Conservation (phyloP, 1,284 basidiomycete species). For the Fomitopsis betulina region DNA sequence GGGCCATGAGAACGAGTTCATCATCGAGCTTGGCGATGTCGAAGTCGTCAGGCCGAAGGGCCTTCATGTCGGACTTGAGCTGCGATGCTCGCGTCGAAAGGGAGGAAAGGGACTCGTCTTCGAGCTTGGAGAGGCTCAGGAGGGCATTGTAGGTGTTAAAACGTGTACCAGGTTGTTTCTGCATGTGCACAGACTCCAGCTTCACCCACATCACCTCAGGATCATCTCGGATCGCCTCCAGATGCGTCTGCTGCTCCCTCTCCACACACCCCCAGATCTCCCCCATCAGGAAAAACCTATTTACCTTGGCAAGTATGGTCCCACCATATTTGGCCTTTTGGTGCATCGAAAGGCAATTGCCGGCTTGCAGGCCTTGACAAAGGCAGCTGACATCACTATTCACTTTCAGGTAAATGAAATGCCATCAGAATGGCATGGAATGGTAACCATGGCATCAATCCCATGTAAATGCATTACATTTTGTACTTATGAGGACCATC, state of each 20-base stretch:
- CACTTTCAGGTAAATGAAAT: no score
- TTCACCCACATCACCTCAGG: constrained; percentile 11
- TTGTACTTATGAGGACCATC: no score
- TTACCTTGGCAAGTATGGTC: no score
- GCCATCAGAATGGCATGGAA: no score
- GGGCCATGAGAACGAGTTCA: constrained; percentile 19
- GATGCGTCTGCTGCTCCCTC: no score
- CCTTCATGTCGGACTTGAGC: neutral
- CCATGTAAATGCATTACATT: no score
- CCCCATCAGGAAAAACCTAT: no score
- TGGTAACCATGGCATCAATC: no score
- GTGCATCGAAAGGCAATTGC: no score
- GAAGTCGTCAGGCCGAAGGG: constrained; percentile 7
- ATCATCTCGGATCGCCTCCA: constrained; percentile 5
- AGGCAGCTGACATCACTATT: no score
- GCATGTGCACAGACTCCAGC: constrained; percentile 13
- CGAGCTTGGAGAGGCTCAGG: constrained; percentile 24
- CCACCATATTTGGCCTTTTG: no score
- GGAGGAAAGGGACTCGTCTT: constrained; percentile 23
- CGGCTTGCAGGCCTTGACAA: no score
- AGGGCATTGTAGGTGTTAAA: constrained; percentile 32
- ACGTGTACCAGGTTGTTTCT: constrained; percentile 12
- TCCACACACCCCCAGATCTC: neutral
- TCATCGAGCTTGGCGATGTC: constrained; percentile 14
- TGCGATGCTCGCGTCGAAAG: constrained; percentile 10